Evolutionary conservation across 495 filamentous ascomycete species (phyloP).

Genomic region (Penicilliopsis zonata): DNA sequence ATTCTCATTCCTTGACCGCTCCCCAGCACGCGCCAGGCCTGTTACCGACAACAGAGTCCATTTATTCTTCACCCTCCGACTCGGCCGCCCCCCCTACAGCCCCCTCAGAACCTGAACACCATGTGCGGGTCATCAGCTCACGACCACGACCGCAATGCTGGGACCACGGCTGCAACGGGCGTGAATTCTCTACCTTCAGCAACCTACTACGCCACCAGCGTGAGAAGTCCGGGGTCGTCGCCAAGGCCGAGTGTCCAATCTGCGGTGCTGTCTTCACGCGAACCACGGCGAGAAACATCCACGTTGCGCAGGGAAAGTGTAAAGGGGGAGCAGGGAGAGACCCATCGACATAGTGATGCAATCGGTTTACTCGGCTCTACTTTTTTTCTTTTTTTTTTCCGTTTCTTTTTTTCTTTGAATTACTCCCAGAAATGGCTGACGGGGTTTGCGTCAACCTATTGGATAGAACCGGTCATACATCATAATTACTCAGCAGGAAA

Average conservation of each 20-base stretch:
- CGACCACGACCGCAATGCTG: slow-evolving; percentile 86
- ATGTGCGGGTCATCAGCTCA: slow-evolving; percentile 58
- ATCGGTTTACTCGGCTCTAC: no score
- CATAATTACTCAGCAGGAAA: no score
- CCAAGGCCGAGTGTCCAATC: slow-evolving; percentile 74
- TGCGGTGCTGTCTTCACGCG: slow-evolving; percentile 88
- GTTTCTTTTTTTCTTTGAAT: no score
- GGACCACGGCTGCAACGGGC: slow-evolving; percentile 91
- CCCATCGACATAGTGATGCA: no score
- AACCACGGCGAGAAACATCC: slow-evolving; percentile 82
- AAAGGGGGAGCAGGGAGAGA: slow-evolving; percentile 36
- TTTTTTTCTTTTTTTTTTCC: no score
- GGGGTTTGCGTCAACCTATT: no score
- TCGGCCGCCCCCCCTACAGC: slow-evolving; percentile 13
- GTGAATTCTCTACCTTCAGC: slow-evolving; percentile 91
- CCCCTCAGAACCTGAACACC: slow-evolving; percentile 29
- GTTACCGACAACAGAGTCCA: slow-evolving; percentile 13
- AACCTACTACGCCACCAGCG: slow-evolving; percentile 85
- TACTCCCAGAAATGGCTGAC: no score
- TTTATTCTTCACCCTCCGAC: slow-evolving; percentile 21
- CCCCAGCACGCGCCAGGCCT: slow-evolving; percentile 19
- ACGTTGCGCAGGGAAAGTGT: slow-evolving; percentile 82
- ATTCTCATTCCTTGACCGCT: slow-evolving; percentile 11
- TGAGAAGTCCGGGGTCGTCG: slow-evolving; percentile 83
- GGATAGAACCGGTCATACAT: no score